Base-by-base conservation (phyloP, 371 early-diverging fungal genomes). In the Rhizopus stolonifer region DNA sequence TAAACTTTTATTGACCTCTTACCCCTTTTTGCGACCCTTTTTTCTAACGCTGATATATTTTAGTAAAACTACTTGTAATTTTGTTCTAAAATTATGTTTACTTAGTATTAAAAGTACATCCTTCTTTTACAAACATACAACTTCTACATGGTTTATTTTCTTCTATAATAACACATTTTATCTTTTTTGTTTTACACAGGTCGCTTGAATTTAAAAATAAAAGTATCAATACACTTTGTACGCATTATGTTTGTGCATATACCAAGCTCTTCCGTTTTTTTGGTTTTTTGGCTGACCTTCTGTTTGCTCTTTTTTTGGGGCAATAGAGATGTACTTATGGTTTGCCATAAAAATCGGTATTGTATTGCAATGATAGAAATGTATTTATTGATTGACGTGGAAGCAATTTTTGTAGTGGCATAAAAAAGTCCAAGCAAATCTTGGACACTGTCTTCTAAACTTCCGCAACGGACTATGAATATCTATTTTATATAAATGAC, bases 1-100 rank as follows among this genome's bases (percentile, higher is more conserved):
- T 19, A 14, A n/a, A 19, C 15, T 11, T 42, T 8, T 13, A 6
- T 31, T 39, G n/a, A 13, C 17, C 4, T 46, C 18, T 58, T 55
- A 64, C 59, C 63, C 67, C 48, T 44, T 52, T 44, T 50, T 47
- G 4, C 62, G 67, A 11, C 67, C 67, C 33, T 63, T 39, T 29
- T 62, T 62, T 32, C 51, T 64, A 1, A 31, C 23, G 17, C 69
- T 61, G 29, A 19, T 25, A 14, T 14, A 4, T 34, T 13, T 18
- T 11, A 26, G 18, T 24, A 29, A 19, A 38, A 4, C 11, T 17
- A 25, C 26, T 2, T 4, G 40, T 10, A 24, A 36, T n/a, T 10
- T 29, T 23, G 6, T 1, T 36, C 4, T 24, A 15, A 22, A 42
- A 13, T 17, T 18, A 26, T 14, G 46, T 22, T 38, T 46, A 65